A percentile compares a stretch with the other conserved stretches of the same genome.
Evolutionary conservation across 495 filamentous ascomycete species (phyloP).

Genomic region (Margaritispora aquatica): DNA sequence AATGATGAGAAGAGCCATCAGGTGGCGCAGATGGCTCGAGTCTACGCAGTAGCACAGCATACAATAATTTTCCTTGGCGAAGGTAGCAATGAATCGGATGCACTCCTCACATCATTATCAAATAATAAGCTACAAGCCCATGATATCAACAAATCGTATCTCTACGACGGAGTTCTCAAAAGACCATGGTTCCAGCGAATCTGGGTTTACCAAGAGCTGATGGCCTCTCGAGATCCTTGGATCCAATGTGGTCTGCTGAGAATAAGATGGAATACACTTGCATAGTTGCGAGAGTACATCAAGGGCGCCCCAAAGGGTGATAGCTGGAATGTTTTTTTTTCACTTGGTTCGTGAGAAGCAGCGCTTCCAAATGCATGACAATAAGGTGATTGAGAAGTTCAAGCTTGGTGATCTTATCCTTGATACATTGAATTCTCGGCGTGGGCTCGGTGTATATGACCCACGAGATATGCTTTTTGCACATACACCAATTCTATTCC

Average conservation of each 20-base stretch:
- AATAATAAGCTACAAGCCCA: too few species aligned
- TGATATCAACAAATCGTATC: too few species aligned
- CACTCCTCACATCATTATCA: too few species aligned
- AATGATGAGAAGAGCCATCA: constrained; percentile 20
- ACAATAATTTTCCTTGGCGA: constrained; percentile 1
- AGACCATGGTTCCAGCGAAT: constrained; percentile 17
- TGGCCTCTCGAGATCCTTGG: constrained; percentile 18
- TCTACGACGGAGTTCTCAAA: not conserved
- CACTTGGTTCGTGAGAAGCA: not conserved
- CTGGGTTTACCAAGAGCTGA: constrained; percentile 23
- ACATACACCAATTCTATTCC: constrained; percentile 5
- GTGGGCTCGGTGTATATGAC: constrained; percentile 12
- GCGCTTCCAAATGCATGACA: not conserved
- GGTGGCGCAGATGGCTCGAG: constrained; percentile 20
- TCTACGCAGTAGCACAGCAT: not conserved
- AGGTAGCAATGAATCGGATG: not conserved
- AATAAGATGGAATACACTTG: constrained; percentile 11
- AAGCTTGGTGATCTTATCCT: not conserved
- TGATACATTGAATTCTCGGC: not conserved
- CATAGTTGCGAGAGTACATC: too few species aligned
- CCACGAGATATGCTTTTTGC: constrained; percentile 14
- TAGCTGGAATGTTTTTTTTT: too few species aligned
- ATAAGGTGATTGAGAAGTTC: not conserved
- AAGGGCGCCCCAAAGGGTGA: not conserved
- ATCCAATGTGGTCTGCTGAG: constrained; percentile 18